phyloP scores from a whole-genome alignment of 495 filamentous ascomycete genomes.

The Pyronema omphalodes region DNA sequence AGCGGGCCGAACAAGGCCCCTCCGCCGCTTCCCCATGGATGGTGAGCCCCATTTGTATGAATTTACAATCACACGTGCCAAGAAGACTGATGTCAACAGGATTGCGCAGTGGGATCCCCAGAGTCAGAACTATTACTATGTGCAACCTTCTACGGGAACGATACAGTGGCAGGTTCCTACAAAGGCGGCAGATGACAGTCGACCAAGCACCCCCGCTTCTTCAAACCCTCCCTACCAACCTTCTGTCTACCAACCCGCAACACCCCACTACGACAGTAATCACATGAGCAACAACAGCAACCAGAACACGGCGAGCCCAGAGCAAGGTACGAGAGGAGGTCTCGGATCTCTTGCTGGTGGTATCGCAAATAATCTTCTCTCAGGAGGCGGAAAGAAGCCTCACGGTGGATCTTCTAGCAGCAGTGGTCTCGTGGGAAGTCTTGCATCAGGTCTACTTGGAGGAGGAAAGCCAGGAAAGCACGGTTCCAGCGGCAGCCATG shows the following conservation, averaged over 20 bases:
- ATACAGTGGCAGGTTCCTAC: constrained; percentile 67
- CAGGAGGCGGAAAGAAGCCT: constrained; percentile 13
- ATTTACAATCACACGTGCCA: neutral
- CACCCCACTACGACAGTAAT: neutral
- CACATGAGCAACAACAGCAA: neutral
- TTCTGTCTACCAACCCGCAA: neutral
- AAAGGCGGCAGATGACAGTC: constrained; percentile 23
- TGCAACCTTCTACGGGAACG: constrained; percentile 53
- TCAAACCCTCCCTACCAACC: constrained; percentile 12
- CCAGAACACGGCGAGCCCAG: neutral
- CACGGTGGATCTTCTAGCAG: constrained; percentile 5
- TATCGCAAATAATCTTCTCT: constrained; percentile 16
- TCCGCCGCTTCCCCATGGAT: constrained; percentile 51
- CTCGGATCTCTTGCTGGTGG: constrained; percentile 16
- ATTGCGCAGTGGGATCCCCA: constrained; percentile 68
- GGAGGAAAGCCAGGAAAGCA: constrained; percentile 11
- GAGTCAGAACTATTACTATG: constrained; percentile 60
- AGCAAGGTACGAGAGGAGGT: constrained; percentile 4
- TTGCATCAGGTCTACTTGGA: constrained; percentile 15
- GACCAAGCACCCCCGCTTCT: constrained; percentile 6
- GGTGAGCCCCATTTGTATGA: constrained; percentile 26
- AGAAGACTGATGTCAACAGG: constrained; percentile 23
- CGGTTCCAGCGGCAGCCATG: constrained; percentile 1
- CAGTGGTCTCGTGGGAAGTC: constrained; percentile 14
- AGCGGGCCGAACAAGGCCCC: constrained; percentile 54